Evolutionary conservation across 306 rosid species (phyloP).

Genomic region (Acacia confusa): DNA sequence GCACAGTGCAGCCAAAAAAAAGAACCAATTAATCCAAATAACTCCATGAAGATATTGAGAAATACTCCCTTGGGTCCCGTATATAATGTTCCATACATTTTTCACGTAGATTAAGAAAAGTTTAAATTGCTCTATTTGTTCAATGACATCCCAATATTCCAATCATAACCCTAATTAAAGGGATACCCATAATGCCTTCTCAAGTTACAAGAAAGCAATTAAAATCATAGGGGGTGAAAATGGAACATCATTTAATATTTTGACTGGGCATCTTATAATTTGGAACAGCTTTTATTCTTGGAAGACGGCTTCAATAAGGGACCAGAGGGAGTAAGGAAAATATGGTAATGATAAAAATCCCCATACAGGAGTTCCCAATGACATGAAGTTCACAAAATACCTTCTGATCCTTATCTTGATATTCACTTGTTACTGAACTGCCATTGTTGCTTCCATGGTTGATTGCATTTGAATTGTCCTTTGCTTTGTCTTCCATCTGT

Average conservation of each 20-base stretch:
- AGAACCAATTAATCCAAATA: slow-evolving; percentile 17
- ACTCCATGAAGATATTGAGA: neutral
- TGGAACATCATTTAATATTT: neutral
- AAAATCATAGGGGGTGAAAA: neutral
- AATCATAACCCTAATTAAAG: neutral
- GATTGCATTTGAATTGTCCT: slow-evolving; percentile 43
- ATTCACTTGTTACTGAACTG: slow-evolving; percentile 39
- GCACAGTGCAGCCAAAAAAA: slow-evolving; percentile 31
- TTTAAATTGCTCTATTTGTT: neutral
- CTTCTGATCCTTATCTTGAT: slow-evolving; percentile 53
- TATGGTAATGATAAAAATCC: neutral
- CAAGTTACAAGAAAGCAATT: neutral
- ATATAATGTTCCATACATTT: neutral
- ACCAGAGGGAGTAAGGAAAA: neutral
- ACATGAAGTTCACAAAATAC: slow-evolving; percentile 37
- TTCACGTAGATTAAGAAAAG: neutral
- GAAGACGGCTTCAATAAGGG: neutral
- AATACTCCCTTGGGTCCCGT: neutral
- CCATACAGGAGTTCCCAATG: neutral
- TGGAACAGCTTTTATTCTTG: neutral
- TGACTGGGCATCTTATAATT: neutral
- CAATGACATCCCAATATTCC: neutral
- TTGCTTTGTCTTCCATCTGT: slow-evolving; percentile 48
- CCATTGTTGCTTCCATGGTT: slow-evolving; percentile 39
- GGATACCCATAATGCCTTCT: neutral